Evolutionary conservation across 2,329 filamentous ascomycete species (phyloP).

Genomic region (Fusarium humuli): DNA sequence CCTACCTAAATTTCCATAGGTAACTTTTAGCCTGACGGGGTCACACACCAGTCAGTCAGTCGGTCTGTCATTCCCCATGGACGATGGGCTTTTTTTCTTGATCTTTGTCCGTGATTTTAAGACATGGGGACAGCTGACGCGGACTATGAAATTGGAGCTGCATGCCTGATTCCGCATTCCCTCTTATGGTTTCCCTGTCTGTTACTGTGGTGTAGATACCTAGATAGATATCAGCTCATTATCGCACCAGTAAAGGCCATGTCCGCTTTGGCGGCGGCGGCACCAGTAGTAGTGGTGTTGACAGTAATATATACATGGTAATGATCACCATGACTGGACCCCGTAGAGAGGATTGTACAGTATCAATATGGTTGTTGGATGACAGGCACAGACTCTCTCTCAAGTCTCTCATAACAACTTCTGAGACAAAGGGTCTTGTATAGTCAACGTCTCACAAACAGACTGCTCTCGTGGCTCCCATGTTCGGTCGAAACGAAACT

Average conservation of each 20-base stretch:
- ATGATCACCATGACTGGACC: constrained; percentile 20
- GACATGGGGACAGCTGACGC: constrained; percentile 39
- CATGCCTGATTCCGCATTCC: constrained; percentile 34
- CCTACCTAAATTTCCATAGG: constrained; percentile 4
- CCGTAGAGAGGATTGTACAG: constrained; percentile 22
- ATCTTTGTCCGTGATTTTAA: constrained; percentile 22
- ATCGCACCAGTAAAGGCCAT: constrained; percentile 25
- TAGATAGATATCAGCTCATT: constrained; percentile 38
- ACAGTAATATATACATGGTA: constrained; percentile 6
- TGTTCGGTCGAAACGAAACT: constrained; percentile 35
- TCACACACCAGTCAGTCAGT: constrained; percentile 42
- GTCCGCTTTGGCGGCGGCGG: constrained; percentile 27
- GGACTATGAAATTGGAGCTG: constrained; percentile 34
- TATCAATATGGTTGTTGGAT: constrained; percentile 23
- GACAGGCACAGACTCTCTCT: constrained; percentile 13
- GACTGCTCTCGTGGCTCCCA: constrained; percentile 47
- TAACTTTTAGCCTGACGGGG: constrained; percentile 38
- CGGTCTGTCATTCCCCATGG: constrained; percentile 37
- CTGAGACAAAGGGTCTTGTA: constrained; percentile 27
- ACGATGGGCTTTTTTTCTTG: constrained; percentile 12
- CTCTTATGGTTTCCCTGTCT: constrained; percentile 14
- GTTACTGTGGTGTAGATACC: neutral
- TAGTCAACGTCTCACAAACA: constrained; percentile 33
- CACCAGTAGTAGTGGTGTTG: constrained; percentile 25
- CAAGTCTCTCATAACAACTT: constrained; percentile 1